Evolutionary conservation across 805 yeast genomes (phyloP).

Genomic region (Pichia cabralensis): DNA sequence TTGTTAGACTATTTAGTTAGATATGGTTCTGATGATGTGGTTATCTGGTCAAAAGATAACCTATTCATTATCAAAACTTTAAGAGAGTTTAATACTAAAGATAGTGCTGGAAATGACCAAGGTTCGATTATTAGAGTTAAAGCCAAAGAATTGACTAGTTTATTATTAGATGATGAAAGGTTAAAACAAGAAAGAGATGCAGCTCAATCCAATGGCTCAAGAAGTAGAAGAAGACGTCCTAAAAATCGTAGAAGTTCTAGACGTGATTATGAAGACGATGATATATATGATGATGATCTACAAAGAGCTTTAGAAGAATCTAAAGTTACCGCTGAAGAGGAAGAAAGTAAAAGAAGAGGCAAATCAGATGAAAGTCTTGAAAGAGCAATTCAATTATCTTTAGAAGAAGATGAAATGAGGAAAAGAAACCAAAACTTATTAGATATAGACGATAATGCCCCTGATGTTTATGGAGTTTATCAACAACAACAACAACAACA

Average conservation of each 20-base stretch:
- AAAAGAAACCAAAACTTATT: constrained; percentile 39
- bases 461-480: constrained; percentile 21
- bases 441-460: constrained; percentile 34
- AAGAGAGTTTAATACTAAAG: constrained; percentile 78
- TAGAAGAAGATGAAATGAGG: constrained; percentile 70
- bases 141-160: constrained; percentile 78
- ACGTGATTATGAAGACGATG: constrained; percentile 17
- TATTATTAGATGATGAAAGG: constrained; percentile 75
- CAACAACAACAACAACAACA: constrained; percentile 27
- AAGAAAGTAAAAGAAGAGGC: constrained; percentile 47
- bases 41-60: constrained; percentile 85
- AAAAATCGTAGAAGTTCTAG: constrained; percentile 12
- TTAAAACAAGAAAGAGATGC: constrained; percentile 56
- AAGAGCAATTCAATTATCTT: constrained; percentile 58
- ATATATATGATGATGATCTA: constrained; percentile 63
- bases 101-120: constrained; percentile 71
- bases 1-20: constrained; percentile 83
- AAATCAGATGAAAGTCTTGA: constrained; percentile 53
- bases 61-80: constrained; percentile 80
- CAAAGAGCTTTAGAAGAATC: constrained; percentile 76
- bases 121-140: constrained; percentile 83
- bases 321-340: constrained; percentile 74
- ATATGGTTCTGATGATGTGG: constrained; percentile 80
- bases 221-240: constrained; percentile 26
- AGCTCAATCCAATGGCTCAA: constrained; percentile 16